Evolutionary conservation across 371 early-diverging fungal genomes (phyloP).

Genomic region (Gilbertella persicaria): DNA sequence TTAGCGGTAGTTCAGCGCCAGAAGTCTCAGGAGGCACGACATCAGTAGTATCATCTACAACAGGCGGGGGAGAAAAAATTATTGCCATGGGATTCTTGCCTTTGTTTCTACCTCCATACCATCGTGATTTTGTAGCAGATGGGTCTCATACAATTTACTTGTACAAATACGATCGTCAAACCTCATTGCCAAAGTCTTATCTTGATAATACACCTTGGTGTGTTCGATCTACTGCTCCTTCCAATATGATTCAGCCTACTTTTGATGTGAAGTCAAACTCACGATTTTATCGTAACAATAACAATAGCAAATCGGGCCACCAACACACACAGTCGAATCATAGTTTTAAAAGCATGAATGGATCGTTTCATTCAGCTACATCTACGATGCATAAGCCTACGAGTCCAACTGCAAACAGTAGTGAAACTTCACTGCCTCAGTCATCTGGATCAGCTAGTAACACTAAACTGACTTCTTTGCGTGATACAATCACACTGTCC

Average conservation of each 20-base stretch:
- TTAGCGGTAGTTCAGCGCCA: not conserved
- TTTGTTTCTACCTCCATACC: constrained; percentile 51
- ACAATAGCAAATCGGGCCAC: constrained; percentile 14
- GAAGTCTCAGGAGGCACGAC: not conserved
- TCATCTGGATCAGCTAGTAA: constrained; percentile 24
- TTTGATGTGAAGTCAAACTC: not conserved
- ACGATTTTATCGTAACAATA: not conserved
- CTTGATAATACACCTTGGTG: constrained; percentile 46
- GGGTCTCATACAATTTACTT: constrained; percentile 60
- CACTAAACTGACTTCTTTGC: constrained; percentile 39
- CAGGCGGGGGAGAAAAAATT: constrained; percentile 36
- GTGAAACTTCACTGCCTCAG: not conserved
- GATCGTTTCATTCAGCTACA: constrained; percentile 22
- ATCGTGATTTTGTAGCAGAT: constrained; percentile 65
- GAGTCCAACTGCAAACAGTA: constrained; percentile 6
- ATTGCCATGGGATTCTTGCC: constrained; percentile 65
- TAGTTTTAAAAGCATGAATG: constrained; percentile 25
- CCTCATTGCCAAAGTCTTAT: constrained; percentile 47
- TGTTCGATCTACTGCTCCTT: constrained; percentile 37
- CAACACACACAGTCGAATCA: constrained; percentile 21
- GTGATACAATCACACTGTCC: constrained; percentile 53
- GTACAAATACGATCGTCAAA: constrained; percentile 65
- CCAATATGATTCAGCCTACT: constrained; percentile 30
- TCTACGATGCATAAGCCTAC: constrained; percentile 7
- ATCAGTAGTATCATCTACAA: constrained; percentile 3